A percentile compares a stretch with the other conserved stretches of the same genome.
These are phyloP conservation scores for Neobulgaria alba DNA, from an alignment of 2,329 filamentous ascomycete genomes.

Conservation along the genomic window DNA sequence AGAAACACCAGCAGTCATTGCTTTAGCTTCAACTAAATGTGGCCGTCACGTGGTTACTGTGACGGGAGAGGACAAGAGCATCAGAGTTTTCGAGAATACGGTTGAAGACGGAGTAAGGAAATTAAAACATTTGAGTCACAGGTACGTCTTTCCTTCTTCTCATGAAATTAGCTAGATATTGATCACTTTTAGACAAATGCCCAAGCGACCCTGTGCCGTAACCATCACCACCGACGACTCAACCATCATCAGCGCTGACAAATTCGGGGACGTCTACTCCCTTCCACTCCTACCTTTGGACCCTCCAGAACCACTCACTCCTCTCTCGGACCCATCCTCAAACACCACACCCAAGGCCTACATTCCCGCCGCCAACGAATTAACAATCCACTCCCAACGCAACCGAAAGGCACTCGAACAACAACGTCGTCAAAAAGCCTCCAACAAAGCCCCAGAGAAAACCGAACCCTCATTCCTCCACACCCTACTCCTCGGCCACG, in stretches of 20 bases:
- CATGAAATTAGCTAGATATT: too few relatives aligned
- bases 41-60: constrained; percentile 65
- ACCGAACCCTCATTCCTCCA: constrained; percentile 53
- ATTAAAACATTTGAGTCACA: constrained; percentile 60
- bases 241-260: constrained; percentile 78
- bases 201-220: constrained; percentile 78
- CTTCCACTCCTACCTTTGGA: constrained; percentile 64
- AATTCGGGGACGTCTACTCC: constrained; percentile 93
- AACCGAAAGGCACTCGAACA: constrained; percentile 53
- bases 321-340: constrained; percentile 11
- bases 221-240: constrained; percentile 56
- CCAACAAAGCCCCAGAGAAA: constrained; percentile 25
- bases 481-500: constrained; percentile 78
- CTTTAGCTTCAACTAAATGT: constrained; percentile 54
- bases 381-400: constrained; percentile 56
- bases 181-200: constrained; percentile 67
- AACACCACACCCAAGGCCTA: constrained; percentile 26
- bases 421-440: constrained; percentile 45
- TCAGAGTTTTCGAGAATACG: constrained; percentile 70
- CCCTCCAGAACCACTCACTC: constrained; percentile 8
- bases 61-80: constrained; percentile 83
- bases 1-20: constrained; percentile 58
- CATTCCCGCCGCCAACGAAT: constrained; percentile 45
- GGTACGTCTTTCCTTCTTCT: constrained; percentile 54
- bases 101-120: constrained; percentile 35